Percentiles rank a stretch among this genome's conserved stretches.
These are phyloP conservation scores for Westerdykella aurantiaca DNA, from an alignment of 2,329 filamentous ascomycete genomes.

Conservation along the genomic window DNA sequence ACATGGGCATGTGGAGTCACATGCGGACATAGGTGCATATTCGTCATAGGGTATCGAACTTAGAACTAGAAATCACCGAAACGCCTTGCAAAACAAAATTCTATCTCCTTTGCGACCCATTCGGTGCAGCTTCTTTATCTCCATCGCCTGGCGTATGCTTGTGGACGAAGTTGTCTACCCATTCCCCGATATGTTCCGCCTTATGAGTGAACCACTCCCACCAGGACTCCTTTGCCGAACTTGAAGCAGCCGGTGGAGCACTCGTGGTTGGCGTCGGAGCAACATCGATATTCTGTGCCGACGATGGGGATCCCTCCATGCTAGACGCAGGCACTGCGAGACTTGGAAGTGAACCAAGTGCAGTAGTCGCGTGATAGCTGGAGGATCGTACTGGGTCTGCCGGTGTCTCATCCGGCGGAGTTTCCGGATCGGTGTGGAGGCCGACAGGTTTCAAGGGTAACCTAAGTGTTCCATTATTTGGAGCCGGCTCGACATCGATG, in stretches of 20 bases:
- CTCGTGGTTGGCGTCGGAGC: slow-evolving; percentile 13
- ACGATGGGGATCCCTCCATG: slow-evolving; percentile 11
- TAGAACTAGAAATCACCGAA: background rate
- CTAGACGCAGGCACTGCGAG: slow-evolving; percentile 19
- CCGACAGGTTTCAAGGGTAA: slow-evolving; percentile 62
- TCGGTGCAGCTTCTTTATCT: no score
- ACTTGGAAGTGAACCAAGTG: slow-evolving; percentile 15
- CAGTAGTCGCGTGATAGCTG: slow-evolving; percentile 7
- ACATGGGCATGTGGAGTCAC: no score
- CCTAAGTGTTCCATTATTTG: slow-evolving; percentile 83
- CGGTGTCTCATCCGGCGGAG: slow-evolving; percentile 44
- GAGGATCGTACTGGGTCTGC: slow-evolving; percentile 44
- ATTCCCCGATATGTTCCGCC: slow-evolving; percentile 30
- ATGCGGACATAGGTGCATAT: no score
- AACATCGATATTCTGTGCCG: slow-evolving; percentile 3
- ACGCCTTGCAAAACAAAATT: background rate
- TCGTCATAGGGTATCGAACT: slow-evolving; percentile 2
- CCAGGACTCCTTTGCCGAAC: slow-evolving; percentile 17
- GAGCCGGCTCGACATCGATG: slow-evolving; percentile 62
- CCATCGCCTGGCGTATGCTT: slow-evolving; percentile 18
- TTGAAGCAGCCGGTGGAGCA: slow-evolving; percentile 10
- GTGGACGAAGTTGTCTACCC: slow-evolving; percentile 32
- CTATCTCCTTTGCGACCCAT: background rate
- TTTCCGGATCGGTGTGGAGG: slow-evolving; percentile 50
- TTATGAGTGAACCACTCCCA: slow-evolving; percentile 37